Conservation (phyloP, 2,329 filamentous ascomycete genomes). For the Phialocephala sp. region DNA sequence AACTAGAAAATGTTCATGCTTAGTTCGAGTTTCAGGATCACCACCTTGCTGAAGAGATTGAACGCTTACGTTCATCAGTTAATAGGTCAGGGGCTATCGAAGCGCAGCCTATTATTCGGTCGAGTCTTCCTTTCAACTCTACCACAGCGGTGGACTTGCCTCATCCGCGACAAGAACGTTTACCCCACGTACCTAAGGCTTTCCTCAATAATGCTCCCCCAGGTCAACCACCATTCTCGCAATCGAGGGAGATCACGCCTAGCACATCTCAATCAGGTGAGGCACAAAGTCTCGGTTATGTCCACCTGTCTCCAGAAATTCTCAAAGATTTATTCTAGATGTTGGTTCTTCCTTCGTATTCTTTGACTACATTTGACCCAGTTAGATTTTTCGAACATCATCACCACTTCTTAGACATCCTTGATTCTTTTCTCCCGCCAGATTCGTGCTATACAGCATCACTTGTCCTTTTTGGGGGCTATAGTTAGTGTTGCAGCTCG, state of each 20-base stretch:
- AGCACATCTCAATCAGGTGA: neutral
- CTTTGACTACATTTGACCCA: neutral
- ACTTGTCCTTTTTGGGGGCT: neutral
- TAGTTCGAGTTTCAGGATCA: neutral
- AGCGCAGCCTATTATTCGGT: neutral
- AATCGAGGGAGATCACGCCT: neutral
- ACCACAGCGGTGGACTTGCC: neutral
- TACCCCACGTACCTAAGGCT: neutral
- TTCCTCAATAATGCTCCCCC: neutral
- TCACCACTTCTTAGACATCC: conserved; percentile 2
- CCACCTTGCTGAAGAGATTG: neutral
- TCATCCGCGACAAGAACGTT: neutral
- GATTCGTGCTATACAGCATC: neutral
- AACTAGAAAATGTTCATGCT: neutral
- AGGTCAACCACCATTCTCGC: neutral
- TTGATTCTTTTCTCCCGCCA: neutral
- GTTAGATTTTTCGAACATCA: neutral
- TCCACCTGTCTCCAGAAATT: neutral
- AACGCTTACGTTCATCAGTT: neutral
- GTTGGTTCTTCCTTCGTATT: neutral
- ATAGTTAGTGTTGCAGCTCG: conserved; percentile 1
- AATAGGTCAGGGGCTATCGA: neutral
- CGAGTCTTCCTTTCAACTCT: neutral
- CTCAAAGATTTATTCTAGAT: neutral
- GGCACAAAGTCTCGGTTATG: neutral